Conservation (phyloP, 306 rosid species). For the Glycine tomentella region DNA sequence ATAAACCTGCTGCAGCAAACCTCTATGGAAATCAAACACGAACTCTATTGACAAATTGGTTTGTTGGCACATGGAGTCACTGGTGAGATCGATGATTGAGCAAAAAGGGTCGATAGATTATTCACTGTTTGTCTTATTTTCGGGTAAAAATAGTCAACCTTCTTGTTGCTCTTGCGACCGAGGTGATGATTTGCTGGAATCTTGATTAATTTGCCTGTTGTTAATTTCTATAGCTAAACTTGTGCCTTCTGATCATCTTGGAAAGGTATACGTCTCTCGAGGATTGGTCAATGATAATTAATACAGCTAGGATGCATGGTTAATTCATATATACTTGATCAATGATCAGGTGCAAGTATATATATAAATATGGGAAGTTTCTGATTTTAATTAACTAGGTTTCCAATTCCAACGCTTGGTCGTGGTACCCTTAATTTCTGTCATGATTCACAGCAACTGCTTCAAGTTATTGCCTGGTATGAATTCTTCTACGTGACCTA, state of each 20-base stretch:
- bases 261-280: neutral
- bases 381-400: neutral
- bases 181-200: neutral
- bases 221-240: neutral
- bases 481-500: neutral
- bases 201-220: neutral
- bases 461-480: neutral
- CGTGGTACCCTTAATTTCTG: neutral
- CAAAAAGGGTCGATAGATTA: neutral
- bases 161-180: neutral
- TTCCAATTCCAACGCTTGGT: neutral
- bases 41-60: neutral
- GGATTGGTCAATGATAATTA: neutral
- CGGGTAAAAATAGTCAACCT: neutral
- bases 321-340: neutral
- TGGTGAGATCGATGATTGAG: neutral
- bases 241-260: slow-evolving; percentile 4
- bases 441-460: neutral
- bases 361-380: neutral
- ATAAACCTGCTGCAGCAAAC: neutral
- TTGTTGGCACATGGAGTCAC: neutral
- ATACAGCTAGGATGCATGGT: neutral
- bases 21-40: neutral
- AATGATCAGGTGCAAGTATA: neutral
- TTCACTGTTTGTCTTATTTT: neutral